Percentiles rank a stretch among this genome's conserved stretches.
Evolutionary conservation across 2,329 filamentous ascomycete genomes (phyloP).

Genomic region (Diatrype stigma): DNA sequence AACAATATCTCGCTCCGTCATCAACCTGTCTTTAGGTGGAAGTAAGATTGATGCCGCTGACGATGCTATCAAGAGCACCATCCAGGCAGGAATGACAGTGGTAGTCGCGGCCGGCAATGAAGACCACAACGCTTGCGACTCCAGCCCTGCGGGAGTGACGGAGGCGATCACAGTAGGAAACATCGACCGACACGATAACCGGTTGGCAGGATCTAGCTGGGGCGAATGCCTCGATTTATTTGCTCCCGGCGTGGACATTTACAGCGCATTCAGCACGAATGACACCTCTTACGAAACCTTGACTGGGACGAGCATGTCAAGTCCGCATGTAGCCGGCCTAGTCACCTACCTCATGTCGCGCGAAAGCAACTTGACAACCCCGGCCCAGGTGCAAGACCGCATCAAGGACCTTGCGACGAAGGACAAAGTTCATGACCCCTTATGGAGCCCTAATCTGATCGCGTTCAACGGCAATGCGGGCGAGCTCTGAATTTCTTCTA

Average conservation of each 20-base stretch:
- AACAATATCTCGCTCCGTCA: conserved; percentile 18
- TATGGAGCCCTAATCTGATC: conserved; percentile 21
- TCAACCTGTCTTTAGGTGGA: conserved; percentile 24
- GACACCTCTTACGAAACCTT: conserved; percentile 13
- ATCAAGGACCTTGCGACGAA: conserved; percentile 16
- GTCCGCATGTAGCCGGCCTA: conserved; percentile 23
- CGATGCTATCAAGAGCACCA: conserved; percentile 15
- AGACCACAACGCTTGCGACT: conserved; percentile 17
- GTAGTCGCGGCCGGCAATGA: conserved; percentile 24
- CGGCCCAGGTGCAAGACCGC: conserved; percentile 8
- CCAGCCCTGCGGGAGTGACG: conserved; percentile 19
- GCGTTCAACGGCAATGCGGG: conserved; percentile 21
- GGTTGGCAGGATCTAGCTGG: conserved; percentile 21
- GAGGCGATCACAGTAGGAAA: conserved; percentile 23
- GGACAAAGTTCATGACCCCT: conserved; percentile 16
- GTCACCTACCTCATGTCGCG: conserved; percentile 22
- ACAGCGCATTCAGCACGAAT: conserved; percentile 16
- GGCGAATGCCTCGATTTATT: conserved; percentile 22
- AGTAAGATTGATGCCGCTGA: conserved; percentile 13
- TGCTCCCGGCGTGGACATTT: conserved; percentile 21
- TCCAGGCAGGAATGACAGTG: conserved; percentile 19
- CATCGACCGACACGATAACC: conserved; percentile 17
- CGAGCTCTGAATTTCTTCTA: conserved; percentile 5
- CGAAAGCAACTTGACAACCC: conserved; percentile 13
- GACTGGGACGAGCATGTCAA: conserved; percentile 25